phyloP scores from a whole-genome alignment of 441 rosid species.

The Jatropha multifida region DNA sequence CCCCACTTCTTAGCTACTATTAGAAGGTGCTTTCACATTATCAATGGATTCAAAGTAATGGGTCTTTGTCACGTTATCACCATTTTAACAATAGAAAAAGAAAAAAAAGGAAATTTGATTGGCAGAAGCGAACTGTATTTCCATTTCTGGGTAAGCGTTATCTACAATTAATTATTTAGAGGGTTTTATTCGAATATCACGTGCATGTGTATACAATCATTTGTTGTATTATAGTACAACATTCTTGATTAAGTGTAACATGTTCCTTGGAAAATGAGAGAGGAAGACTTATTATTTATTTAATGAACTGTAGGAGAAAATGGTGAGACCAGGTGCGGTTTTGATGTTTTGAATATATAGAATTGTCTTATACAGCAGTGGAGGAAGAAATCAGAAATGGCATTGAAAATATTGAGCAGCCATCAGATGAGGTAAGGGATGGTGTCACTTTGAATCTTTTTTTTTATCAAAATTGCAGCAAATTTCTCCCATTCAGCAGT shows the following conservation, averaged over 20 bases:
- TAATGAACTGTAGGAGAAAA: neutral
- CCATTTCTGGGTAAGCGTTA: too few species aligned
- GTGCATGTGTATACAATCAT: neutral
- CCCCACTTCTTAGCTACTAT: conserved; percentile 24
- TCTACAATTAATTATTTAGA: too few species aligned
- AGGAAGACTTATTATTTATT: too few species aligned
- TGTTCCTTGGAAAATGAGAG: neutral
- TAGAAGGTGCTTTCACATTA: conserved; percentile 14
- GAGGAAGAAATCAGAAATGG: too few species aligned
- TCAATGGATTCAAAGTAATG: neutral
- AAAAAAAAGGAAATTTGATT: too few species aligned
- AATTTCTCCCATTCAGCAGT: neutral
- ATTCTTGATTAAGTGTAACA: neutral
- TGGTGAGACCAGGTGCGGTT: conserved; percentile 1
- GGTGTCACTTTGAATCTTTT: neutral
- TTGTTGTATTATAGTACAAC: neutral
- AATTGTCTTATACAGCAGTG: neutral
- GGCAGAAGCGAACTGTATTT: too few species aligned
- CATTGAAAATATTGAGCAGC: neutral
- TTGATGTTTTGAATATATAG: neutral
- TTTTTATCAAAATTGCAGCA: neutral
- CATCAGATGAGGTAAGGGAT: neutral
- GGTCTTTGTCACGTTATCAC: conserved; percentile 3
- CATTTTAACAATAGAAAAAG: too few species aligned
- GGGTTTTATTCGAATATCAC: too few species aligned